Evolutionary conservation across 768 basidiomycete species (phyloP).

Genomic region (Boletus vinaceobasis): DNA sequence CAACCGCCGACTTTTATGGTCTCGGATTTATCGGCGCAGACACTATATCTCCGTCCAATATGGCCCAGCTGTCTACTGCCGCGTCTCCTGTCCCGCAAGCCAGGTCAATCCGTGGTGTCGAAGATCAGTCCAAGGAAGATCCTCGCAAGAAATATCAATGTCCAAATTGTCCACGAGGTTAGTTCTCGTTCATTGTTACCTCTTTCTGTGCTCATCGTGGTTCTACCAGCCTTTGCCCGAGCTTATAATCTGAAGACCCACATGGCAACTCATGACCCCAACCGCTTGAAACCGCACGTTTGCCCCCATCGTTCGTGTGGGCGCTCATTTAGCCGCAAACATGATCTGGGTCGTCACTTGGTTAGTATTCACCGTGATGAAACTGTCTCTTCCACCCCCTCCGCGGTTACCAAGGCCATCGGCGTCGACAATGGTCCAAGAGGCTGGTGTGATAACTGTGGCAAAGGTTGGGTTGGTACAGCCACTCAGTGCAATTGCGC

Average conservation of each 20-base stretch:
- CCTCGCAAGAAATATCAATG: constrained; percentile 80
- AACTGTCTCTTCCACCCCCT: constrained; percentile 41
- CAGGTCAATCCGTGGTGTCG: constrained; percentile 35
- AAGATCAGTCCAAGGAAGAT: constrained; percentile 53
- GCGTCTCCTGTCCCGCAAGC: constrained; percentile 39
- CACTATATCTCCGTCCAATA: constrained; percentile 54
- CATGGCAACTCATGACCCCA: constrained; percentile 91
- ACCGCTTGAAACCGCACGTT: constrained; percentile 82
- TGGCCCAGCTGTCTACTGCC: constrained; percentile 47
- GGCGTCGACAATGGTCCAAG: constrained; percentile 65
- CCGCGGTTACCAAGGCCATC: constrained; percentile 45
- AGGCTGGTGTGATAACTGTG: constrained; percentile 72
- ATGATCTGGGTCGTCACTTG: constrained; percentile 88
- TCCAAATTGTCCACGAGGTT: constrained; percentile 69
- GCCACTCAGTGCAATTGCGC: constrained; percentile 56
- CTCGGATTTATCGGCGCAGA: constrained; percentile 34
- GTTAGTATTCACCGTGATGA: constrained; percentile 82
- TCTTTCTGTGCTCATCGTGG: background rate
- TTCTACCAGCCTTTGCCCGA: constrained; percentile 72
- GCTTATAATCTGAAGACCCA: constrained; percentile 96
- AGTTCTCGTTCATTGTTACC: constrained; percentile 1
- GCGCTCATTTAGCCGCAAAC: constrained; percentile 90
- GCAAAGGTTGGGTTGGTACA: constrained; percentile 62
- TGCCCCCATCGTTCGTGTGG: constrained; percentile 85
- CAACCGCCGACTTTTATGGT: constrained; percentile 46